Evolutionary conservation across 805 yeast species (phyloP).

Genomic region (Barnettozyma vustinii): DNA sequence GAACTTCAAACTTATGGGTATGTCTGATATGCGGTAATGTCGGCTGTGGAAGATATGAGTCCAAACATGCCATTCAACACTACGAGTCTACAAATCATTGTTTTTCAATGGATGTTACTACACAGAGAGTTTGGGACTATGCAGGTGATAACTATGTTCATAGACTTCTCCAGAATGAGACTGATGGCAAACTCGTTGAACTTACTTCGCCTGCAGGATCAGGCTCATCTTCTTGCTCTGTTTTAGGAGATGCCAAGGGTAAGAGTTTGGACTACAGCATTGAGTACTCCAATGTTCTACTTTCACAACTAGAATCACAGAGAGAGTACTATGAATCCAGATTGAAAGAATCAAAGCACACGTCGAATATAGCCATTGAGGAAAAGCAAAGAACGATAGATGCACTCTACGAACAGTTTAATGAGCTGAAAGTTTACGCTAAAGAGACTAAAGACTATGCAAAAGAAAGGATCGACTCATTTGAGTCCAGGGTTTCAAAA

Average conservation of each 20-base stretch:
- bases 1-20: conserved; percentile 69
- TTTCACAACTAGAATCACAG: conserved; percentile 82
- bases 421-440: background rate
- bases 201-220: conserved; percentile 26
- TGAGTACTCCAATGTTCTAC: conserved; percentile 74
- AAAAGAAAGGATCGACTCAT: background rate
- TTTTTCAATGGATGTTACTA: conserved; percentile 79
- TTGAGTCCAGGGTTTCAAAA: background rate
- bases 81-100: conserved; percentile 76
- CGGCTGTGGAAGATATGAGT: conserved; percentile 88
- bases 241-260: conserved; percentile 20
- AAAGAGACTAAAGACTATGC: background rate
- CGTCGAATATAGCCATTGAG: conserved; percentile 11
- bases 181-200: conserved; percentile 88
- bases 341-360: conserved; percentile 30
- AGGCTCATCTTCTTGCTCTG: conserved; percentile 6
- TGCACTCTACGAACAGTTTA: background rate
- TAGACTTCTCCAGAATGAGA: conserved; percentile 73
- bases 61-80: conserved; percentile 82
- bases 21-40: conserved; percentile 86
- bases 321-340: conserved; percentile 71
- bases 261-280: conserved; percentile 57
- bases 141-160: conserved; percentile 90
- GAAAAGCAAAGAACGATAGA: background rate
- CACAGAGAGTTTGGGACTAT: conserved; percentile 93